Base-by-base conservation (phyloP, 179 eudicot species). In the Nepenthes alata region DNA sequence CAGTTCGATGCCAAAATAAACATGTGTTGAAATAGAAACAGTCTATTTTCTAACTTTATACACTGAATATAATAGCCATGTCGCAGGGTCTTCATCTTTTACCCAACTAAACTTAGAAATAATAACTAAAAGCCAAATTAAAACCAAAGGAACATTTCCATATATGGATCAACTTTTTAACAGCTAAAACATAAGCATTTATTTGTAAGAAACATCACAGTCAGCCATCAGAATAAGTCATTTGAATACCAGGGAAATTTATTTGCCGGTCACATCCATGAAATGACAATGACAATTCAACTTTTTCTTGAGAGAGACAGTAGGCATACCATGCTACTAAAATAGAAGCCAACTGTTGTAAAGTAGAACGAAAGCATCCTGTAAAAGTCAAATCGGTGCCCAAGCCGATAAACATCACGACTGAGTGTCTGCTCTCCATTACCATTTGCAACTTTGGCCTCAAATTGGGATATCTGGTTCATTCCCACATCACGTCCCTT, bases 401-500 rank as follows among this genome's bases (percentile, higher is more conserved):
- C 83, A 72, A 78, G 83, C 54, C 83, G 80, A 72, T 75, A 75
- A 58, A 78, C 72, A 62, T 78, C 79, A 15, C 82, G 77, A 53
- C 79, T 75, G 35, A 78, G 79, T 55, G 82, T 72, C 63, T 78
- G 82, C 77, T 78, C 79, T 66, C 82, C 80, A 69, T 78, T 78
- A 35, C 82, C 82, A 72, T 69, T 78, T 62, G 79, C 77, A 49
- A 78, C 77, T 75, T 72, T 78, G 58, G 82, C 82, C 67, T 78
- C 82, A 67, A 75, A 78, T 35, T 72, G 68, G 39, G 82, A 72
- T 59, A 78, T 78, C 60, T 78, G 96, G 74, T 88, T 91, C 96
- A 91, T 82, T 53, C 98, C 98, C 55, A 91, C 96, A 73, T 91
- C 98, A 62, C 96, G 83, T 36, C 96, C 98, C 77, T 91, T 91